Evolutionary conservation across 257 asterid species (phyloP).

Genomic region (Leptodermis oblonga): DNA sequence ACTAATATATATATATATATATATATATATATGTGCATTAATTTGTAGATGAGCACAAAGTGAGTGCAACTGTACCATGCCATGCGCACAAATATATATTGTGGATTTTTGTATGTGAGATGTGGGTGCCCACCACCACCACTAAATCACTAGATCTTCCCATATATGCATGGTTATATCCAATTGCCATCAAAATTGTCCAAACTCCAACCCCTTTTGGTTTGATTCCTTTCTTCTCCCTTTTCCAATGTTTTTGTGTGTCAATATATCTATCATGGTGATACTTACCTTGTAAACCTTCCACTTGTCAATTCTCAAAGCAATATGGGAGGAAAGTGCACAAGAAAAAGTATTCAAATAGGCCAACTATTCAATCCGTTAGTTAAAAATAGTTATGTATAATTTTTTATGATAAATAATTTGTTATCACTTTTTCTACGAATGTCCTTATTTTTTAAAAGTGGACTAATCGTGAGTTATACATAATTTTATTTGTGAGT

Average conservation of each 20-base stretch:
- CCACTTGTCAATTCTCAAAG: conserved; percentile 3
- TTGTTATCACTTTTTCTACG: no score
- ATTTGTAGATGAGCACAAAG: conserved; percentile 19
- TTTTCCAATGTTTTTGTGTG: conserved; percentile 3
- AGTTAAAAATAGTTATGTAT: no score
- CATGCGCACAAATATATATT: conserved; percentile 54
- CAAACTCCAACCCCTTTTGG: no score
- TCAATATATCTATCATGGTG: conserved; percentile 6
- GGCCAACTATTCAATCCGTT: conserved; percentile 6
- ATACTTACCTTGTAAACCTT: conserved; percentile 5
- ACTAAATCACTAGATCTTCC: no score
- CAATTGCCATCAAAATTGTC: conserved; percentile 10
- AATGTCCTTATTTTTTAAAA: no score
- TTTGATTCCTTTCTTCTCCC: neutral
- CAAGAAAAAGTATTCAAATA: neutral
- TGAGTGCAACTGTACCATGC: conserved; percentile 71
- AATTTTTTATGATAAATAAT: no score
- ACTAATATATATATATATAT: no score
- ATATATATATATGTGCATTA: neutral
- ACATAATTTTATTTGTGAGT: no score
- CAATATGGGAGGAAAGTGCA: neutral
- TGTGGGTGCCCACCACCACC: conserved; percentile 50
- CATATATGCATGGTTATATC: neutral
- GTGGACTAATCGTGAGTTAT: no score
- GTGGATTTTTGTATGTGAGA: no score